Evolutionary conservation across 345 rosid genomes (phyloP).

Genomic region (Gossypium thurberi): DNA sequence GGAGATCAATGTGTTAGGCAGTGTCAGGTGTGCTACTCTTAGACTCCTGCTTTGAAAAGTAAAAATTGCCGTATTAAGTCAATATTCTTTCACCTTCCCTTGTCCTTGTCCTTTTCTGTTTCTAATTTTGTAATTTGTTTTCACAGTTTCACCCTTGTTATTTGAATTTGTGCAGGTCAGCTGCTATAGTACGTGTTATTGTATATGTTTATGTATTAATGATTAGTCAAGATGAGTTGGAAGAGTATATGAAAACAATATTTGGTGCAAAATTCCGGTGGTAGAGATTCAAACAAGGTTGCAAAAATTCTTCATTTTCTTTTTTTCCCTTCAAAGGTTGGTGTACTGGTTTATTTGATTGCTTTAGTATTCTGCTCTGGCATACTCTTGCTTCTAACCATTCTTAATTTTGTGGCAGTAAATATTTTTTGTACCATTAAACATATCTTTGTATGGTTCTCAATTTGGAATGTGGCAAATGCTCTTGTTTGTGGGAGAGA

Average conservation of each 20-base stretch:
- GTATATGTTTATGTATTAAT: background rate
- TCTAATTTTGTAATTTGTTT: too few relatives aligned
- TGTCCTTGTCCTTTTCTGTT: background rate
- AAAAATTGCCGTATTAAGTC: background rate
- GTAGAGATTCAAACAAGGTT: background rate
- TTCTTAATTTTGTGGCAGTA: slow-evolving; percentile 20
- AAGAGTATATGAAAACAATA: slow-evolving; percentile 15
- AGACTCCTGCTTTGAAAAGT: background rate
- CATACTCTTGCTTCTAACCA: background rate
- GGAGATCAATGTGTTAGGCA: background rate
- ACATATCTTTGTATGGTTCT: background rate
- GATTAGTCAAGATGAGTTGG: slow-evolving; percentile 20
- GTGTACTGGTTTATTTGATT: slow-evolving; percentile 4
- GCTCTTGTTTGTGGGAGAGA: background rate
- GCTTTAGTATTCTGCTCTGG: background rate
- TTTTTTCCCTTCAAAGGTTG: slow-evolving; percentile 19
- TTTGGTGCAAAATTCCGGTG: background rate
- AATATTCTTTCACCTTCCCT: background rate
- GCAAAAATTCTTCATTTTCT: background rate
- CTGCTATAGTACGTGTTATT: slow-evolving; percentile 1
- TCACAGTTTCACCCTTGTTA: background rate
- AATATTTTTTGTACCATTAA: slow-evolving; percentile 14
- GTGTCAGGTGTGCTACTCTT: slow-evolving; percentile 29
- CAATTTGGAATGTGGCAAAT: background rate
- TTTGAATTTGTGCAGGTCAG: slow-evolving; percentile 16